phyloP scores from a whole-genome alignment of 1,139 yeast species.

The Kluyveromyces marxianus region DNA sequence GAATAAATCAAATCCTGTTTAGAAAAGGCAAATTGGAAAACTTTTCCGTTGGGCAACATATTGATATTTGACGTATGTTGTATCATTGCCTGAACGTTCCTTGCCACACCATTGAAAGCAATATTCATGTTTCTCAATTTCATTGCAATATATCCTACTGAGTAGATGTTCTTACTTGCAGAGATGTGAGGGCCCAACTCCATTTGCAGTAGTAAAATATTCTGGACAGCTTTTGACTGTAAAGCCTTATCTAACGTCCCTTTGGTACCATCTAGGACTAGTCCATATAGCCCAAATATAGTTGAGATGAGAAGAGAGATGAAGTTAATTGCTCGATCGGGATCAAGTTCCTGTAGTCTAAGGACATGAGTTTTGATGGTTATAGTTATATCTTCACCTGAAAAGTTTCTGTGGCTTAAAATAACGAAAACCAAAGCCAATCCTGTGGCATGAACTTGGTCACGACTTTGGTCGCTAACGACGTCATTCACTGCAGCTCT shows the following conservation, averaged over 20 bases:
- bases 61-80: slow-evolving; percentile 30
- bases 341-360: slow-evolving; percentile 18
- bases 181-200: slow-evolving; percentile 27
- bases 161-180: slow-evolving; percentile 21
- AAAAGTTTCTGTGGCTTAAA: slow-evolving; percentile 28
- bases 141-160: slow-evolving; percentile 29
- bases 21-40: slow-evolving; percentile 30
- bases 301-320: slow-evolving; percentile 24
- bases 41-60: slow-evolving; percentile 21
- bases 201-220: slow-evolving; percentile 28
- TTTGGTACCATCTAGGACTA: slow-evolving; percentile 30
- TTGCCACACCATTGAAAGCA: slow-evolving; percentile 31
- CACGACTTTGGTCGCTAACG: slow-evolving; percentile 14
- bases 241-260: slow-evolving; percentile 31
- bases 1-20: slow-evolving; percentile 31
- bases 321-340: slow-evolving; percentile 23
- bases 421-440: slow-evolving; percentile 31
- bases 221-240: slow-evolving; percentile 31
- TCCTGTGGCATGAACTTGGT: slow-evolving; percentile 25
- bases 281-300: slow-evolving; percentile 28
- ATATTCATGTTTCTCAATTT: slow-evolving; percentile 29
- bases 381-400: slow-evolving; percentile 30
- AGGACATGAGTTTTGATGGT: slow-evolving; percentile 28
- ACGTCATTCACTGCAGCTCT: slow-evolving; percentile 15
- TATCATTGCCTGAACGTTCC: slow-evolving; percentile 23